Conservation (phyloP, 768 basidiomycete species). For the Termitomyces eurrhizus region DNA sequence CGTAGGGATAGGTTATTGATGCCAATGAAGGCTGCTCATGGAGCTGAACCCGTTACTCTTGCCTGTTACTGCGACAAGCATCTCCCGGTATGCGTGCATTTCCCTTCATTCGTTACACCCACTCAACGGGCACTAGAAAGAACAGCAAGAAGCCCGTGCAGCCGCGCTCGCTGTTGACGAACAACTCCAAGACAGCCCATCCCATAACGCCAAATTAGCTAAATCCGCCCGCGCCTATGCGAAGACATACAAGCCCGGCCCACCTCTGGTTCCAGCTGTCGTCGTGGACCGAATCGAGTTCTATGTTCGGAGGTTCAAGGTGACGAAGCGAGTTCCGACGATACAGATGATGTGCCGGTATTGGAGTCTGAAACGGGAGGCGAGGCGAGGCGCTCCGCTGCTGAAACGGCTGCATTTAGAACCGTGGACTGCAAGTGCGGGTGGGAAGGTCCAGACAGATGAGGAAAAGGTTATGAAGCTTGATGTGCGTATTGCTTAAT, state of each 20-base stretch:
- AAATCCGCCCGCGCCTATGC: conserved; percentile 90
- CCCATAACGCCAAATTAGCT: conserved; percentile 41
- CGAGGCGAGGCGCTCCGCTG: conserved; percentile 87
- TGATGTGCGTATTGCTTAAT: conserved; percentile 47
- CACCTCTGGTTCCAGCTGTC: conserved; percentile 85
- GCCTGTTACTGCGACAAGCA: conserved; percentile 89
- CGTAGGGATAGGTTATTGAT: conserved; percentile 79
- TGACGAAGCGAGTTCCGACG: conserved; percentile 77
- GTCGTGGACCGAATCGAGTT: conserved; percentile 76
- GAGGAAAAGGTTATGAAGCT: conserved; percentile 81
- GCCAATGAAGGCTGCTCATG: conserved; percentile 83
- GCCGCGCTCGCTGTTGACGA: conserved; percentile 53
- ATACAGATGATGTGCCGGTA: conserved; percentile 80
- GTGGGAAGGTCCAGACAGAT: conserved; percentile 63
- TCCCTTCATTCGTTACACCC: background rate
- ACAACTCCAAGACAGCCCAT: conserved; percentile 34
- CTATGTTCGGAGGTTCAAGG: conserved; percentile 65
- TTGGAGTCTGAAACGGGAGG: conserved; percentile 97
- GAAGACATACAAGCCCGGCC: conserved; percentile 88
- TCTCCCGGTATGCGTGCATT: conserved; percentile 61
- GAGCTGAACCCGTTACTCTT: conserved; percentile 58
- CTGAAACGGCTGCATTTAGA: conserved; percentile 92
- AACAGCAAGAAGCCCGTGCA: conserved; percentile 61
- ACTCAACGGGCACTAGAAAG: conserved; percentile 41
- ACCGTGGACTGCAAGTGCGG: conserved; percentile 88